Conservation (phyloP, 2,329 filamentous ascomycete species). For the Cladophialophora exuberans region DNA sequence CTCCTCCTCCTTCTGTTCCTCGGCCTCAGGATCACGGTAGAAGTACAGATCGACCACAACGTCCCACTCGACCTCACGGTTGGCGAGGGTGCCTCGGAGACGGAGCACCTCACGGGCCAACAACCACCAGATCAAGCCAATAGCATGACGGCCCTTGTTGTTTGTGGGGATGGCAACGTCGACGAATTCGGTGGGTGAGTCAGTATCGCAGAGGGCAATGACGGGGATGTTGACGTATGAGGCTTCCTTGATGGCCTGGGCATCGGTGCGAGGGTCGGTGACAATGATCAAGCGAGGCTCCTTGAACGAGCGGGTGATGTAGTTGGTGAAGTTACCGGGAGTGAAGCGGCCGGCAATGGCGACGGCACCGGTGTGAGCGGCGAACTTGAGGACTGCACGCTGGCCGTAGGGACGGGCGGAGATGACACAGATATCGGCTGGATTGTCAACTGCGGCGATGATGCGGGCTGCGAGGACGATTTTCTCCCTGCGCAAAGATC, state of each 20-base stretch:
- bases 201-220: conserved; percentile 98
- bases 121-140: conserved; percentile 99
- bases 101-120: conserved; percentile 99
- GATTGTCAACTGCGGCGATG: conserved; percentile 99
- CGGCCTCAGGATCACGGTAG: conserved; percentile 99
- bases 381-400: conserved; percentile 99
- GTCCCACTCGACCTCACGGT: conserved; percentile 97
- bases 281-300: conserved; percentile 99
- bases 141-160: conserved; percentile 99
- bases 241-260: conserved; percentile 99
- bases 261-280: conserved; percentile 98
- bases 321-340: conserved; percentile 99
- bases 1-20: conserved; percentile 94
- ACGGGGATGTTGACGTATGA: conserved; percentile 99
- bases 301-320: conserved; percentile 99
- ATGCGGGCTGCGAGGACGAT: conserved; percentile 98
- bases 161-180: conserved; percentile 99
- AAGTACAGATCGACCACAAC: conserved; percentile 99
- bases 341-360: conserved; percentile 99
- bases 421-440: conserved; percentile 98
- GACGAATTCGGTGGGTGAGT: conserved; percentile 99
- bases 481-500: conserved; percentile 77
- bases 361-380: conserved; percentile 94
- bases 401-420: conserved; percentile 99
- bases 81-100: conserved; percentile 93